Evolutionary conservation across 306 rosid genomes (phyloP), one percentile per base, ranked within the genome.

Genomic region (Prunus davidiana): DNA sequence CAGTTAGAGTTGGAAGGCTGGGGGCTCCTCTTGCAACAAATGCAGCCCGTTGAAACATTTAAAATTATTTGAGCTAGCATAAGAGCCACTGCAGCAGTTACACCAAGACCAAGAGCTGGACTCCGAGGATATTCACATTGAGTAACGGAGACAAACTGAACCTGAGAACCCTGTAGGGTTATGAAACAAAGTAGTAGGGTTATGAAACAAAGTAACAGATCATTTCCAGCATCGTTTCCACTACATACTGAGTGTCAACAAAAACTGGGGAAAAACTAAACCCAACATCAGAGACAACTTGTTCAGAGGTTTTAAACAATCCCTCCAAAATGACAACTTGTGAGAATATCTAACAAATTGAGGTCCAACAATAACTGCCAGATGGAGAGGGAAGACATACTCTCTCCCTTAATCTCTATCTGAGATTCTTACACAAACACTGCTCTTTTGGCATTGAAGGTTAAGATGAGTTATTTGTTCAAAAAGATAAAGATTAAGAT

Each of bases 41-140:
- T 65, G 67, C 99, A 92, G 38, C 99, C 97, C 5, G 91, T 80
- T 66, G 90, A 78, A 79, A 82, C 88, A 65, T 90, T 90, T 75
- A 95, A 69, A 64, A 82, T 49, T 34, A 88, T 69, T 41, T 92
- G 96, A 75, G 93, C 91, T 55, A 84, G 45, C 92, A 92, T 20
- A 69, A 95, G 96, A 64, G 93, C 77, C 71, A 89, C 65, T 1
- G 99, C 93, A 15, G 97, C 92, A 45, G 86, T 87, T 69, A 90
- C 83, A 68, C 99, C 99, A 58, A 95, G 99, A 71, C 78, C 84
- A 79, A 92, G 79, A 32, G 99, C 99, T 11, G 99, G 96, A 77
- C 90, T 90, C 62, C 84, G 87, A 63, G 99, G 99, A 79, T 90
- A 92, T 12, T 9, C 50, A 69, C 99, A 95, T 76, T 79, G 72